Evolutionary conservation across 2,329 filamentous ascomycete species (phyloP), one percentile per base, ranked within the genome.

Genomic region (Fonsecaea pugnacius): DNA sequence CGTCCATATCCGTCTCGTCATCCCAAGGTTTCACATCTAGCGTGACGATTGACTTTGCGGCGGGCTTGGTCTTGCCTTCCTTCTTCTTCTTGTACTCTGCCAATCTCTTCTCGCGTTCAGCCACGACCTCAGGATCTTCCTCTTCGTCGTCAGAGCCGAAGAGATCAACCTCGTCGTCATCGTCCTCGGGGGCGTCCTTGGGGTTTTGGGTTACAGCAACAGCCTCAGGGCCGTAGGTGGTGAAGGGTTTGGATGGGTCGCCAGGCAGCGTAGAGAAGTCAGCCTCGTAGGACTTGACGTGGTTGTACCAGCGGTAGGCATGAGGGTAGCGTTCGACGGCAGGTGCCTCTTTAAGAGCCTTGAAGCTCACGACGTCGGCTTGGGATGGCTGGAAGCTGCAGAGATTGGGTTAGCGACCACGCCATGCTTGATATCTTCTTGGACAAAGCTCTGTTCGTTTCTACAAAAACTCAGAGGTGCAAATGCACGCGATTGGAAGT

Each of bases 11-110:
- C 74, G 94, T 98, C 89, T 96, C 92, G 74, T 97, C 92, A 81
- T 96, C 95, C 94, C 95, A 98, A 76, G 95, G 95, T 88, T 99
- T 99, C 72, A 99, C 91, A 75, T 98, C 94, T 72, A 99, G 75
- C 71, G 92, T 98, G 75, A 98, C 92, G 69, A 98, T 84, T 66
- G 94, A 98, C 88, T 99, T 99, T 78, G 95, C 95, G 69, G 89
- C 89, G 72, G 88, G 85, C 91, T 98, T 97, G 71, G 85, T 83
- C 88, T 96, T 96, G 80, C 85, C 86, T 72, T 90, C 92, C 90
- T 97, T 97, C 91, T 98, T 98, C 85, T 92, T 91, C 80, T 87
- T 89, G 88, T 97, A 97, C 79, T 94, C 94, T 67, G 87, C 92
- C 72, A 99, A 85, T 78, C 92, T 90, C 85, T 92, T 90, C 80